These are phyloP conservation scores for Mallotus repandus DNA, from an alignment of 441 rosid genomes.

Conservation along the genomic window DNA sequence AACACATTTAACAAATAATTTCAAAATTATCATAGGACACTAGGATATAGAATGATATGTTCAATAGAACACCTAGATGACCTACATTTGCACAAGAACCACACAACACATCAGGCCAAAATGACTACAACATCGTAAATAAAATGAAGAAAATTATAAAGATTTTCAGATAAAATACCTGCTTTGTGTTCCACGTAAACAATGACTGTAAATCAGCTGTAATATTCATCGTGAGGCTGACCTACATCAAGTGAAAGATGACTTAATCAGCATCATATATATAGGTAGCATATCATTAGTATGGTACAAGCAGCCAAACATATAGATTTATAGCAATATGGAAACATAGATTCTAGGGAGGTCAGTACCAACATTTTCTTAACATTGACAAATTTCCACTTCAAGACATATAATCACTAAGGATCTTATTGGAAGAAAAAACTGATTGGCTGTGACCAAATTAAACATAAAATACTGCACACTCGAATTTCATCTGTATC, in stretches of 20 bases:
- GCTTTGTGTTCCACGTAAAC: conserved; percentile 97
- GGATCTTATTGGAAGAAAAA: background rate
- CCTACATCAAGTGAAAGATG: conserved; percentile 46
- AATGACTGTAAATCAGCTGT: conserved; percentile 78
- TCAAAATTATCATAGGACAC: conserved; percentile 3
- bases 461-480: background rate
- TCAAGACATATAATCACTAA: background rate
- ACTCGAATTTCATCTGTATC: background rate
- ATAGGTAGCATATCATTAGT: background rate
- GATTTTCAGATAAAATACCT: conserved; percentile 41
- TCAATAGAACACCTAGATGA: background rate
- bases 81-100: background rate
- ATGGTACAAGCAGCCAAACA: background rate
- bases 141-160: background rate
- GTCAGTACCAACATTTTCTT: background rate
- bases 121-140: background rate
- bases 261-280: conserved; percentile 17
- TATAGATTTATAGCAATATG: background rate
- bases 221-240: conserved; percentile 84
- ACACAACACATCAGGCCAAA: background rate
- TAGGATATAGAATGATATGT: background rate
- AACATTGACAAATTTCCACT: background rate
- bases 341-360: too few relatives aligned
- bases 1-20: background rate
- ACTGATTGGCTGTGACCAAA: background rate